phyloP scores from a whole-genome alignment of 345 rosid genomes.

The Gossypioides kirkii region DNA sequence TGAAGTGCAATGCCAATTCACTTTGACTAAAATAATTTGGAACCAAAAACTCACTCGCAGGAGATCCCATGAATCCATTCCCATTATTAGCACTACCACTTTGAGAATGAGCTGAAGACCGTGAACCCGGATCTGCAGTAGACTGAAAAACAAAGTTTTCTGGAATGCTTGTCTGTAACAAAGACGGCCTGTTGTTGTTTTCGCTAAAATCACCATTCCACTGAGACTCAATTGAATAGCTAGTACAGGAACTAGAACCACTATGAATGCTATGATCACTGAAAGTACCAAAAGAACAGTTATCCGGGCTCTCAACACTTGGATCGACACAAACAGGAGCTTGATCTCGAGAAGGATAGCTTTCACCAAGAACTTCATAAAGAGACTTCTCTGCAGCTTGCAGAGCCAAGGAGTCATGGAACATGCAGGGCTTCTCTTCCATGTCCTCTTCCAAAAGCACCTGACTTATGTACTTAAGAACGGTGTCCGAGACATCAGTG shows the following conservation, averaged over 20 bases:
- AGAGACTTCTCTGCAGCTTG: constrained; percentile 61
- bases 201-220: constrained; percentile 15
- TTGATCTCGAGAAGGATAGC: constrained; percentile 20
- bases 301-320: constrained; percentile 24
- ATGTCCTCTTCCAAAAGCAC: constrained; percentile 73
- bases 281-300: constrained; percentile 17
- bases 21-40: constrained; percentile 44
- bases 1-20: constrained; percentile 60
- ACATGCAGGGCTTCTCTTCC: constrained; percentile 44
- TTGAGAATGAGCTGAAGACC: neutral
- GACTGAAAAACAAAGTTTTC: constrained; percentile 18
- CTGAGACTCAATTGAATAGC: constrained; percentile 23
- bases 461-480: constrained; percentile 55
- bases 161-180: constrained; percentile 14
- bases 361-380: constrained; percentile 49
- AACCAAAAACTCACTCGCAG: constrained; percentile 37
- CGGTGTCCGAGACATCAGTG: constrained; percentile 40
- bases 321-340: constrained; percentile 22
- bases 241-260: constrained; percentile 21
- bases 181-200: constrained; percentile 12
- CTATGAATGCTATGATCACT: constrained; percentile 26
- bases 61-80: constrained; percentile 22
- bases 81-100: constrained; percentile 8
- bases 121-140: neutral
- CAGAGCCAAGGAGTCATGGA: constrained; percentile 50